A percentile compares a stretch with the other conserved stretches of the same genome.
phyloP scores from a whole-genome alignment of 345 rosid species.

The Durio zibethinus region DNA sequence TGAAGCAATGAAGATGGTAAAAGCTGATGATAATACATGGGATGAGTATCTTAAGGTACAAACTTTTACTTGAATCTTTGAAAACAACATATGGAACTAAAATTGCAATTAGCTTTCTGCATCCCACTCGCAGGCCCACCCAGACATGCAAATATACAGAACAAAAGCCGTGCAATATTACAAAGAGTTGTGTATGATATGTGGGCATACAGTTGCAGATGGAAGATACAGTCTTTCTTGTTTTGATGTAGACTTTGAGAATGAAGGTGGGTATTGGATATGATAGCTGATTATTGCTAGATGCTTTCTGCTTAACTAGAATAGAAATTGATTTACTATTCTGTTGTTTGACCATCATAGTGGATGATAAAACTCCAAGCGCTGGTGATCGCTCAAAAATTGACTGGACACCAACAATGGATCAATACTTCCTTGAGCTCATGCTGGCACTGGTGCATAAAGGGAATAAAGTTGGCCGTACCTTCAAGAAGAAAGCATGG shows the following conservation, averaged over 20 bases:
- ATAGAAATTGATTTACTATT: not conserved
- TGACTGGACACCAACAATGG: conserved; percentile 1
- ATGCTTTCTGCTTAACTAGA: not conserved
- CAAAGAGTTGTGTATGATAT: not conserved
- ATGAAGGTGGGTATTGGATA: not conserved
- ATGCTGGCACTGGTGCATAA: not conserved
- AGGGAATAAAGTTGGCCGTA: not conserved
- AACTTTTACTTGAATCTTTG: not conserved
- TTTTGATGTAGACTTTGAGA: conserved; percentile 8
- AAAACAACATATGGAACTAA: not conserved
- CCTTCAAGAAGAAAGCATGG: conserved; percentile 3
- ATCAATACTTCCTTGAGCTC: not conserved
- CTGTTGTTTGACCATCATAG: not conserved
- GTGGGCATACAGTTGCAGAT: not conserved
- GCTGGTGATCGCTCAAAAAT: not conserved
- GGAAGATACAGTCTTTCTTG: conserved; percentile 12
- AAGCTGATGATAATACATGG: conserved; percentile 1
- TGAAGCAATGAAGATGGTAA: not conserved
- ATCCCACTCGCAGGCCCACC: not conserved
- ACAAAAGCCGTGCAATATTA: not conserved
- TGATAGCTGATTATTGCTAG: not conserved
- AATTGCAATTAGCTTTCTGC: not conserved
- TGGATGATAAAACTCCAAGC: not conserved
- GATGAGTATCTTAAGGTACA: conserved; percentile 1
- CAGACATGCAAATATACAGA: not conserved